Percentiles rank a stretch among this genome's conserved stretches.
Conservation (phyloP, 345 rosid species). For the Carallia brachiata region DNA sequence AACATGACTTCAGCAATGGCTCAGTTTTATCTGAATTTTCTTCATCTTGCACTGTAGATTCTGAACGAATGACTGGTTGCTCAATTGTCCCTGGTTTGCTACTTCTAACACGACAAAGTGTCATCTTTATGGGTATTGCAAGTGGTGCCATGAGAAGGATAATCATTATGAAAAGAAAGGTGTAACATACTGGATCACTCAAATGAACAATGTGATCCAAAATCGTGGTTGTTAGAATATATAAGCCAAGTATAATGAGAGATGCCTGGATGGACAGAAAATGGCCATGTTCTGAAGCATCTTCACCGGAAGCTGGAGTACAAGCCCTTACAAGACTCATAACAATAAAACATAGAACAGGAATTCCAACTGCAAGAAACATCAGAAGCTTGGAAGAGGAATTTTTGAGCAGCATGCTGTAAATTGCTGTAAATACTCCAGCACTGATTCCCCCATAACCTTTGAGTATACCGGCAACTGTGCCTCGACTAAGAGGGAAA, state of each 20-base stretch:
- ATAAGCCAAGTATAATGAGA: slow-evolving; percentile 50
- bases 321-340: slow-evolving; percentile 62
- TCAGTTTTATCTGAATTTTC: slow-evolving; percentile 38
- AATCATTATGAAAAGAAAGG: slow-evolving; percentile 39
- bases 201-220: slow-evolving; percentile 39
- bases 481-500: slow-evolving; percentile 61
- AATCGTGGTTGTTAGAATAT: slow-evolving; percentile 45
- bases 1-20: slow-evolving; percentile 44
- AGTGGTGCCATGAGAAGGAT: slow-evolving; percentile 64
- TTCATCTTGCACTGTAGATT: slow-evolving; percentile 25
- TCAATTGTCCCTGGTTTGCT: slow-evolving; percentile 21
- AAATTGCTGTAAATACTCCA: slow-evolving; percentile 60
- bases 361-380: slow-evolving; percentile 58
- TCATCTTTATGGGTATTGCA: slow-evolving; percentile 64
- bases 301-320: slow-evolving; percentile 53
- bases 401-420: slow-evolving; percentile 41
- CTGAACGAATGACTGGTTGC: slow-evolving; percentile 22
- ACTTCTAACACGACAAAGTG: slow-evolving; percentile 30
- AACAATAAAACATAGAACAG: slow-evolving; percentile 46
- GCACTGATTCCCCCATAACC: slow-evolving; percentile 67
- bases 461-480: slow-evolving; percentile 65
- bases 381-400: slow-evolving; percentile 62
- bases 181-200: slow-evolving; percentile 34
- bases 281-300: slow-evolving; percentile 42
- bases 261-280: slow-evolving; percentile 51